These are phyloP conservation scores for Lentinula novae-zelandiae DNA, from an alignment of 1,284 basidiomycete genomes.

Conservation along the genomic window DNA sequence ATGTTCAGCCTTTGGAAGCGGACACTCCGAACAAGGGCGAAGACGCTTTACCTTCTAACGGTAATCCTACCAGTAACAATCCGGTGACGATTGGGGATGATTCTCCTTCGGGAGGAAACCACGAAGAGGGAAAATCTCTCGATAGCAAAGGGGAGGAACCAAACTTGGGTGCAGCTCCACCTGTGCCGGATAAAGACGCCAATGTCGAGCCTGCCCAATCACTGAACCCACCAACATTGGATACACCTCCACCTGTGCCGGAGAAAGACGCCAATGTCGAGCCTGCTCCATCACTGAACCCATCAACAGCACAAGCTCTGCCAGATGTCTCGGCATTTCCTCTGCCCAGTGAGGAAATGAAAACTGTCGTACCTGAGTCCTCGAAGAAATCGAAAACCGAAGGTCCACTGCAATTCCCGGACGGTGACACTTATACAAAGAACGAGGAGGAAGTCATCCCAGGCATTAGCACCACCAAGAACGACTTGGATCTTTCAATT, in stretches of 20 bases:
- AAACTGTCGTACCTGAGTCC: background rate
- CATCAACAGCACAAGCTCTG: background rate
- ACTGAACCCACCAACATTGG: background rate
- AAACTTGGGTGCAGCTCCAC: background rate
- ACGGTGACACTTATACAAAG: background rate
- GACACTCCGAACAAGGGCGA: background rate
- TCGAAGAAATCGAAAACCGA: background rate
- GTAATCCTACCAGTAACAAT: background rate
- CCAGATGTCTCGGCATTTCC: background rate
- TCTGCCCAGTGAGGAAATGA: background rate
- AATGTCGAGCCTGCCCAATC: background rate
- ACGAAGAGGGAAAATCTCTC: too few species aligned
- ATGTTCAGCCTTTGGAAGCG: background rate
- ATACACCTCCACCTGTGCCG: background rate
- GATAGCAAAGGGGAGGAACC: too few species aligned
- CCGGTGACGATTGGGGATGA: too few species aligned
- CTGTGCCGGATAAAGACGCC: background rate
- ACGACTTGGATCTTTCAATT: background rate
- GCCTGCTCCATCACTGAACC: background rate
- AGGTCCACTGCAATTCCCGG: background rate
- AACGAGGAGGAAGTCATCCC: background rate
- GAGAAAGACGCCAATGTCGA: background rate
- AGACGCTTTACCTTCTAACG: background rate
- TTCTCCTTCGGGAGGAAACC: too few species aligned
- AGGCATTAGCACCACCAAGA: background rate